phyloP scores from a whole-genome alignment of 352 stramenopile species.

The Globisporangium ultimum region DNA sequence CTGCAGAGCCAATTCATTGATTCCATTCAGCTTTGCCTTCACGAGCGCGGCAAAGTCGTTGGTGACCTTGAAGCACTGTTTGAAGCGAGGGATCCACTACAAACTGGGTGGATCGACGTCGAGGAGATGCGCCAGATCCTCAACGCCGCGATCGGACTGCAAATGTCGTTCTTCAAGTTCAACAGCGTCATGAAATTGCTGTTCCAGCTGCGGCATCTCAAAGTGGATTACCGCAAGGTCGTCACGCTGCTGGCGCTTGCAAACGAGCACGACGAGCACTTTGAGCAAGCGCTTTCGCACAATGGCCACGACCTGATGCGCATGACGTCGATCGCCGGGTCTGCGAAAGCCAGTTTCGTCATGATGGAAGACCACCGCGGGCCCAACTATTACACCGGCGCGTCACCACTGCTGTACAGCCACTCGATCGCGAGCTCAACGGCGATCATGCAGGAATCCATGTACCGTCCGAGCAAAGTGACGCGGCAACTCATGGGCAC shows the following conservation, averaged over 20 bases:
- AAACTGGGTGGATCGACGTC: constrained; percentile 35
- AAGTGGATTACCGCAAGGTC: constrained; percentile 26
- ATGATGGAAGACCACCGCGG: constrained; percentile 7
- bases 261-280: constrained; percentile 4
- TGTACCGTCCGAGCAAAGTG: constrained; percentile 9
- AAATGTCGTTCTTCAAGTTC: constrained; percentile 51
- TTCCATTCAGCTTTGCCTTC: constrained; percentile 27
- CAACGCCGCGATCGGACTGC: constrained; percentile 30
- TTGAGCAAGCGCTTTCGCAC: neutral
- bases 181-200: constrained; percentile 52
- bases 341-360: constrained; percentile 7
- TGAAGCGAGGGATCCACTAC: constrained; percentile 18
- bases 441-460: neutral
- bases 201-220: constrained; percentile 30
- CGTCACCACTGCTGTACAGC: too few species aligned
- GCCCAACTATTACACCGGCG: neutral
- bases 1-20: constrained; percentile 45
- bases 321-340: constrained; percentile 1
- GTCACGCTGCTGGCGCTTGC: constrained; percentile 17
- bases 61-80: constrained; percentile 32
- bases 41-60: constrained; percentile 17
- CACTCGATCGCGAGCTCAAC: constrained; percentile 4
- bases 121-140: constrained; percentile 40
- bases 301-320: constrained; percentile 5
- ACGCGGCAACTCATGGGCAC: constrained; percentile 13